phyloP scores from a whole-genome alignment of 305 asterid species.

The Fraxinus angustifolia region DNA sequence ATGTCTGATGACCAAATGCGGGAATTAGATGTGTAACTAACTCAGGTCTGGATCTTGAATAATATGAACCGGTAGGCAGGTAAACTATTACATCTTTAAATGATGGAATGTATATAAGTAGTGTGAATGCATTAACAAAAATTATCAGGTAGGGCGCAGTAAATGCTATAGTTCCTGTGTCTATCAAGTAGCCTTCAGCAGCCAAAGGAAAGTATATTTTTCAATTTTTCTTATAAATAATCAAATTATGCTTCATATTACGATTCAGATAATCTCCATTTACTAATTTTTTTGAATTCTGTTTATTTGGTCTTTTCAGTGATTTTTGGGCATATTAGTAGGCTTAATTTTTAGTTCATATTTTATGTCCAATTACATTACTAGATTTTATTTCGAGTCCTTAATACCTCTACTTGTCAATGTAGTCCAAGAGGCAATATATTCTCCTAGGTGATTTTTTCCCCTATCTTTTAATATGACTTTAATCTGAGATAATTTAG shows the following conservation, averaged over 20 bases:
- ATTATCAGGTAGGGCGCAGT: neutral
- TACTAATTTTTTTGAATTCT: neutral
- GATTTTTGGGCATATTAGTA: neutral
- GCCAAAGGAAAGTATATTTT: neutral
- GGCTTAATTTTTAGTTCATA: neutral
- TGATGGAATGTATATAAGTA: neutral
- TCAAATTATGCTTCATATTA: neutral
- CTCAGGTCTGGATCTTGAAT: neutral
- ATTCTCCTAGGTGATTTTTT: neutral
- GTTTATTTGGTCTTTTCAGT: neutral
- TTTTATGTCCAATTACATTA: neutral
- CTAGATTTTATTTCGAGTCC: neutral
- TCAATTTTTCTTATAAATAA: neutral
- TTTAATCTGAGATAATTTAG: conserved; percentile 2
- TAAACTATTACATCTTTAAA: neutral
- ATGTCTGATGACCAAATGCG: neutral
- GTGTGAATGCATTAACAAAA: neutral
- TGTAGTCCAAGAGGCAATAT: neutral
- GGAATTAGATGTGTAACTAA: neutral
- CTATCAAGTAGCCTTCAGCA: neutral
- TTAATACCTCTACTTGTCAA: neutral
- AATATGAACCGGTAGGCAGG: neutral
- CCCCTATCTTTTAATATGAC: neutral
- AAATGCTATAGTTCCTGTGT: neutral
- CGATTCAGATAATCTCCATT: neutral